A percentile compares a stretch with the other conserved stretches of the same genome.
phyloP scores from a whole-genome alignment of 495 filamentous ascomycete genomes.

The Penicilliopsis zonata region DNA sequence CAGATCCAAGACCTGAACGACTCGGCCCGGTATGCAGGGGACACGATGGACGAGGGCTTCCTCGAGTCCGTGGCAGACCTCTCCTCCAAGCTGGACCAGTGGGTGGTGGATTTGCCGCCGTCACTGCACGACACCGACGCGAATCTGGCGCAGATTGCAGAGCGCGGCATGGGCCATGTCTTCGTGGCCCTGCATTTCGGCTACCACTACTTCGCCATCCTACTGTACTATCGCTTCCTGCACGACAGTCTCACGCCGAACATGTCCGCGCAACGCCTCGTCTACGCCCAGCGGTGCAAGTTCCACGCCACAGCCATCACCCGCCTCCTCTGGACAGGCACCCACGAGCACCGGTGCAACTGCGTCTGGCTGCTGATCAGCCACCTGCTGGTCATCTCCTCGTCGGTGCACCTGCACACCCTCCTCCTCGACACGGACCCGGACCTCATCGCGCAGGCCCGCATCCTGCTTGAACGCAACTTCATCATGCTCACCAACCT shows the following conservation, averaged over 20 bases:
- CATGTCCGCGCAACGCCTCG: conserved; percentile 4
- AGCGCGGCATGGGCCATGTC: conserved; percentile 21
- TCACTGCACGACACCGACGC: conserved; percentile 17
- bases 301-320: conserved; percentile 18
- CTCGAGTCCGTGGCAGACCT: conserved; percentile 9
- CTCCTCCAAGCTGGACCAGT: conserved; percentile 15
- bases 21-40: conserved; percentile 7
- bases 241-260: conserved; percentile 9
- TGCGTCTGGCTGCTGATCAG: conserved; percentile 28
- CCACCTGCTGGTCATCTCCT: conserved; percentile 29
- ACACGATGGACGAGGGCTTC: conserved; percentile 4
- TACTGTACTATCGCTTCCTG: conserved; percentile 32
- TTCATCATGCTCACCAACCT: conserved; percentile 24
- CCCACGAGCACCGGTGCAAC: conserved; percentile 18
- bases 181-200: conserved; percentile 29
- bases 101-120: conserved; percentile 14
- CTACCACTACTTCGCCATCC: conserved; percentile 29
- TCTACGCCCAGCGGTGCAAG: conserved; percentile 24
- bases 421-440: conserved; percentile 19
- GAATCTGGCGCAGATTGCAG: conserved; percentile 15
- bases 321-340: conserved; percentile 22
- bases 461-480: conserved; percentile 22
- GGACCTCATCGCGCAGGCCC: conserved; percentile 10
- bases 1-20: conserved; percentile 24
- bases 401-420: conserved; percentile 29